These are phyloP conservation scores for Aspergillus sclerotialis DNA, from an alignment of 2,329 filamentous ascomycete genomes.

Conservation along the genomic window DNA sequence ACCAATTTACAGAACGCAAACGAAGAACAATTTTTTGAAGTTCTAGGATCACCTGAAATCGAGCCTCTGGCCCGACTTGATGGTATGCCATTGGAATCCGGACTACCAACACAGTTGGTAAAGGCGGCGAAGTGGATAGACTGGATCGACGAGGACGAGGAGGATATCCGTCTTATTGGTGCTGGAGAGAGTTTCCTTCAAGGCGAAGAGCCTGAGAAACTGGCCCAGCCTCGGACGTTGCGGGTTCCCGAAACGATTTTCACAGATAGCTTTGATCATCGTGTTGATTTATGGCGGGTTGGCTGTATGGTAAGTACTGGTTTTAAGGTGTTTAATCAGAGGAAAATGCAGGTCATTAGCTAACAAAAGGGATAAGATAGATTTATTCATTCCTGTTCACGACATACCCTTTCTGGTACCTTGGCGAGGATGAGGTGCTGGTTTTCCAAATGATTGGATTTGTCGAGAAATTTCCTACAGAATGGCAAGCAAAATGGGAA, in stretches of 20 bases:
- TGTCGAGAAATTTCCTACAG: slow-evolving; percentile 10
- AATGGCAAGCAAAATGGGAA: slow-evolving; percentile 14
- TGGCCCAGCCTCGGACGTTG: slow-evolving; percentile 18
- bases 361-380: no score
- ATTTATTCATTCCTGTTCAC: slow-evolving; percentile 16
- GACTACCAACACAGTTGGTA: slow-evolving; percentile 16
- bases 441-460: slow-evolving; percentile 16
- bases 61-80: slow-evolving; percentile 13
- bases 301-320: slow-evolving; percentile 18
- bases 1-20: slow-evolving; percentile 7
- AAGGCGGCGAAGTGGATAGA: slow-evolving; percentile 14
- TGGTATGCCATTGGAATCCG: slow-evolving; percentile 13
- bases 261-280: slow-evolving; percentile 20
- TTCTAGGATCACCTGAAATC: slow-evolving; percentile 11
- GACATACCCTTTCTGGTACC: slow-evolving; percentile 11
- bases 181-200: slow-evolving; percentile 18
- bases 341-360: no score
- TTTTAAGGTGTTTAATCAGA: no score
- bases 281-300: slow-evolving; percentile 27
- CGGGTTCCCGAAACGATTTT: slow-evolving; percentile 26
- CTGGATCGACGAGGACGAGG: slow-evolving; percentile 19
- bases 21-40: slow-evolving; percentile 11
- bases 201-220: slow-evolving; percentile 12
- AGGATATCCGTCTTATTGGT: slow-evolving; percentile 17
- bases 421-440: slow-evolving; percentile 9